Base-by-base conservation (phyloP, 192 early-diverging fungal genomes). In the Coemansia reversa region DNA sequence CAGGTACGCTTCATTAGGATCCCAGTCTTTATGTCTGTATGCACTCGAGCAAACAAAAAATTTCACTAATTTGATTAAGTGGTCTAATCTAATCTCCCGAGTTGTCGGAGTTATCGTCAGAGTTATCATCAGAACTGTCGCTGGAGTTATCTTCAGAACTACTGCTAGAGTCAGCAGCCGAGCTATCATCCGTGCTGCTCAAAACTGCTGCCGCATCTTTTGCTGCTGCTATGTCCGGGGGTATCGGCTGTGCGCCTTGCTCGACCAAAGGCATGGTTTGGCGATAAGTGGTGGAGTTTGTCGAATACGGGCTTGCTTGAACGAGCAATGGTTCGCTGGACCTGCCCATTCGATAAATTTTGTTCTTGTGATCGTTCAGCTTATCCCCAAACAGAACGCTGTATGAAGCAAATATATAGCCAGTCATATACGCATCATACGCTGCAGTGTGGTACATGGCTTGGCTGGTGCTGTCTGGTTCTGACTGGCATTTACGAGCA, bases 371-470 rank as follows among this genome's bases (percentile, higher is more conserved):
- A 33, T 75, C 62, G 50, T 70, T 79, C 3, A 84, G 55, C 32
- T 62, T 67, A 9, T 76, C 67, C 20, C 27, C 65, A 7, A 68
- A 57, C 29, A 84, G 51, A 42, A 94, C 84, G 19, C 56, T 62
- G 29, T 63, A 68, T 45, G 86, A 86, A 52, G 86, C 86, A 66
- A 92, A 94, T 23, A 94, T 84, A 29, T 83, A 97, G 2, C 92
- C 96, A 0, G 96, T 98, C 96, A 98, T 98, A 77, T 86, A 98
- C 4, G 96, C 91, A 67, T 98, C 96, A 82, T 91, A 96, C 62
- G 90, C 89, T 3, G 96, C 94, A 1, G 92, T 92, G 67, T 98
- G 95, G 60, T 91, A 91, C 33, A 81, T 86, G 75, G 86, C 76
- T 39, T 53, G 33, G 12, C 14, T 14, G 39, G 1, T 45, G 51